Base-by-base conservation (phyloP, 768 basidiomycete genomes). In the Mrakia hoshinonis region DNA sequence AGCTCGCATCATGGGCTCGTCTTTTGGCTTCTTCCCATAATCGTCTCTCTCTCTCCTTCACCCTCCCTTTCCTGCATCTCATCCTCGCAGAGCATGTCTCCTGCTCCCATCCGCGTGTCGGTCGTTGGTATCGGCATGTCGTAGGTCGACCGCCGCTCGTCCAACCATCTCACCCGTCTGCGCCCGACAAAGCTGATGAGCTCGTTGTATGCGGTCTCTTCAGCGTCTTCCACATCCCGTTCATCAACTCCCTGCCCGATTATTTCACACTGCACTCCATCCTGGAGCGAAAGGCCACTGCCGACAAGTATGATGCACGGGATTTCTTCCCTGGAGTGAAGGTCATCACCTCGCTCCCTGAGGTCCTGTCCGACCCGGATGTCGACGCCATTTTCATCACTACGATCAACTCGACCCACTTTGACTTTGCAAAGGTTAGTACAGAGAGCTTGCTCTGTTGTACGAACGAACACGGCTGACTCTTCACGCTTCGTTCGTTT, bases 201-300 rank as follows among this genome's bases (percentile, higher is more conserved):
- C 38, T 43, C 39, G 49, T 51, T 10, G n/a, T 29, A 49, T 39
- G 38, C n/a, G 12, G 9, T 18, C 13, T 29, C 31, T 26, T 87
- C 46, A 81, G 87, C 49, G 88, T 88, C 3, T 92, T 93, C 80
- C 91, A 93, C 78, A 76, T 87, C 69, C 91, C 91, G 0, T 89
- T 91, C 78, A 81, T 93, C 69, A 84, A 87, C 68, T 85, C 89
- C 3, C 82, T 89, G 24, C 87, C 89, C 0, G 81, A 88, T 26
- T 79, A 85, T 61, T 91, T 90, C 82, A 84, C 80, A 12, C 84
- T 92, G 46, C 83, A 87, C 74, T 84, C 89, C n/a, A 87, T 91
- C 61, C 82, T 91, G 70, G 87, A 90, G 78, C 84, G 90, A 65
- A 87, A 86, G 75, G 88, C 90, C 0, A 77, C 81, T 39, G 78